A percentile compares a stretch with the other conserved stretches of the same genome.
phyloP scores from a whole-genome alignment of 73 alveolate genomes.

The Tetrahymena thermophila region DNA sequence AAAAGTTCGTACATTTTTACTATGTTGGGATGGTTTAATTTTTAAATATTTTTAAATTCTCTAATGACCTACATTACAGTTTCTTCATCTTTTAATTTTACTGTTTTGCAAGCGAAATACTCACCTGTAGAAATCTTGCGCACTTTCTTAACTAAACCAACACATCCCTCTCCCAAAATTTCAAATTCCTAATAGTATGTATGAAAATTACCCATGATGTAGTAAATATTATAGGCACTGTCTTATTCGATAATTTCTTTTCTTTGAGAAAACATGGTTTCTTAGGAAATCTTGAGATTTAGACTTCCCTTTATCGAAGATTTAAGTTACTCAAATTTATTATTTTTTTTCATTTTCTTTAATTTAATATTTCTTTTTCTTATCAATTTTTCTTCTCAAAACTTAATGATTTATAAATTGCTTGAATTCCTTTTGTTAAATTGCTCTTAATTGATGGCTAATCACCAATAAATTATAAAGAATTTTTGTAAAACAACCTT shows the following conservation, averaged over 20 bases:
- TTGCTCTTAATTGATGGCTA: background rate
- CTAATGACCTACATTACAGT: conserved; percentile 20
- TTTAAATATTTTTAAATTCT: conserved; percentile 6
- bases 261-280: background rate
- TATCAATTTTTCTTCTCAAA: background rate
- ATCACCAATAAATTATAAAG: too few relatives aligned
- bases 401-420: background rate
- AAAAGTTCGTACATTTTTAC: conserved; percentile 16
- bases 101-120: conserved; percentile 9
- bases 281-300: background rate
- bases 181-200: background rate
- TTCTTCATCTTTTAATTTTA: conserved; percentile 21
- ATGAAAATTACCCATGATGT: background rate
- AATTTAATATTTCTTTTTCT: background rate
- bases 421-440: background rate
- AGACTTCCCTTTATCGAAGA: background rate
- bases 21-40: conserved; percentile 15
- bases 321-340: background rate
- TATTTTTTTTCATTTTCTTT: background rate
- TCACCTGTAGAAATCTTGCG: background rate
- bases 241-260: background rate
- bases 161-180: conserved; percentile 29
- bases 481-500: background rate
- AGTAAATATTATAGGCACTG: background rate
- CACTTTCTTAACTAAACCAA: conserved; percentile 23